Conservation (phyloP, 2,329 filamentous ascomycete species). For the Calcarisporium arbuscula region DNA sequence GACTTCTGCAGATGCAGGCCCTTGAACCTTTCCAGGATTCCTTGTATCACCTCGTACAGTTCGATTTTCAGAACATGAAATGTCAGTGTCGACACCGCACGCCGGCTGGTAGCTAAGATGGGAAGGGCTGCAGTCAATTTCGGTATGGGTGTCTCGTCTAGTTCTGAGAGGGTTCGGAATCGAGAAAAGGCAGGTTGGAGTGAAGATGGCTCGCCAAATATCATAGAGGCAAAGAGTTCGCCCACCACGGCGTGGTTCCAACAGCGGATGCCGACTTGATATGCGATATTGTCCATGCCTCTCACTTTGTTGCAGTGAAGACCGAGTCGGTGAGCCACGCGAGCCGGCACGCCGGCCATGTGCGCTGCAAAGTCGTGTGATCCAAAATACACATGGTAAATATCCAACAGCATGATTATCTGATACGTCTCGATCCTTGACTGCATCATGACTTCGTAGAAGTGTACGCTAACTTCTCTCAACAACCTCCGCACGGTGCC, state of each 20-base stretch:
- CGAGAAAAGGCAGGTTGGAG: conserved; percentile 19
- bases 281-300: conserved; percentile 4
- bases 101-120: conserved; percentile 7
- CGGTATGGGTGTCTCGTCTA: too few relatives aligned
- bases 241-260: conserved; percentile 22
- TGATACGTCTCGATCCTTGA: too few relatives aligned
- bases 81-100: conserved; percentile 11
- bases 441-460: too few relatives aligned
- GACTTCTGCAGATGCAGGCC: conserved; percentile 15
- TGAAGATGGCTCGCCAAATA: conserved; percentile 21
- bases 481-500: too few relatives aligned
- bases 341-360: conserved; percentile 12
- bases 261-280: conserved; percentile 20
- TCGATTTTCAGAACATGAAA: conserved; percentile 21
- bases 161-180: conserved; percentile 16
- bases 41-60: conserved; percentile 20
- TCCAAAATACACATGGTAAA: too few relatives aligned
- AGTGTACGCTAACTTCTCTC: too few relatives aligned
- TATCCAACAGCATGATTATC: too few relatives aligned
- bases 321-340: conserved; percentile 11
- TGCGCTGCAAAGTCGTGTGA: too few relatives aligned
- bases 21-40: conserved; percentile 18
- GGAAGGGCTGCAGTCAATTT: too few relatives aligned
- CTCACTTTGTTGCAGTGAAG: conserved; percentile 11
- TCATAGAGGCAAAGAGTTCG: conserved; percentile 22